Evolutionary conservation across 768 basidiomycete species (phyloP).

Genomic region (Cystoderma amianthinum): DNA sequence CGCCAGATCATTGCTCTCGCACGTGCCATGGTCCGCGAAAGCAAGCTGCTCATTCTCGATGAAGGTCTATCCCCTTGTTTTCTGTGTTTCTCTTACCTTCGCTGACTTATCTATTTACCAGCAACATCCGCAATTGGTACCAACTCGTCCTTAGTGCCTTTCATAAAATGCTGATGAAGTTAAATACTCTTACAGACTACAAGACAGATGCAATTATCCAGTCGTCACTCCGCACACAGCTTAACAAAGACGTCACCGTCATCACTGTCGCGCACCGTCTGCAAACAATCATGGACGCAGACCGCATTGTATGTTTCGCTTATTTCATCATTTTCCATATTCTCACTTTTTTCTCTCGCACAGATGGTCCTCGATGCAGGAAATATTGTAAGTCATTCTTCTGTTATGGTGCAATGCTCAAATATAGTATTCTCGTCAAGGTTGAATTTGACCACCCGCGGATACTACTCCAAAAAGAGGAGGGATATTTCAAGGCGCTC

Average conservation of each 20-base stretch:
- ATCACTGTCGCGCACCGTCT: slow-evolving; percentile 64
- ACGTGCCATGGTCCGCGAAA: slow-evolving; percentile 44
- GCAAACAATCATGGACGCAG: slow-evolving; percentile 59
- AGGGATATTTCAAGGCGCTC: slow-evolving; percentile 34
- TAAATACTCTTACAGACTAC: slow-evolving; percentile 24
- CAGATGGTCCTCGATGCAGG: slow-evolving; percentile 8
- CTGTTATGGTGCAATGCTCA: not conserved
- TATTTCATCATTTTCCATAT: slow-evolving; percentile 9
- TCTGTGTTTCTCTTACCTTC: not conserved
- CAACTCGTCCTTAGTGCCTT: slow-evolving; percentile 4
- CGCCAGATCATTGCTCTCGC: slow-evolving; percentile 62
- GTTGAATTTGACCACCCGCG: slow-evolving; percentile 43
- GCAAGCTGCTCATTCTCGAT: slow-evolving; percentile 50
- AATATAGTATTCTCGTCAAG: slow-evolving; percentile 5
- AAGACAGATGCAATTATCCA: slow-evolving; percentile 64
- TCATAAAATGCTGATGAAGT: not conserved
- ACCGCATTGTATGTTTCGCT: slow-evolving; percentile 30
- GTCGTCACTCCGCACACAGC: slow-evolving; percentile 56
- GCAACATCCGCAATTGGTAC: slow-evolving; percentile 37
- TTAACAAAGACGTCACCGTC: slow-evolving; percentile 49
- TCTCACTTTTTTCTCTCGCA: not conserved
- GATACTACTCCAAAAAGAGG: slow-evolving; percentile 36
- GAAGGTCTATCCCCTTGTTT: slow-evolving; percentile 34
- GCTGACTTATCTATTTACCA: slow-evolving; percentile 10
- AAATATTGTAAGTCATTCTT: slow-evolving; percentile 1